Evolutionary conservation across 495 filamentous ascomycete species (phyloP).

Genomic region (Penicillium bialowiezense): DNA sequence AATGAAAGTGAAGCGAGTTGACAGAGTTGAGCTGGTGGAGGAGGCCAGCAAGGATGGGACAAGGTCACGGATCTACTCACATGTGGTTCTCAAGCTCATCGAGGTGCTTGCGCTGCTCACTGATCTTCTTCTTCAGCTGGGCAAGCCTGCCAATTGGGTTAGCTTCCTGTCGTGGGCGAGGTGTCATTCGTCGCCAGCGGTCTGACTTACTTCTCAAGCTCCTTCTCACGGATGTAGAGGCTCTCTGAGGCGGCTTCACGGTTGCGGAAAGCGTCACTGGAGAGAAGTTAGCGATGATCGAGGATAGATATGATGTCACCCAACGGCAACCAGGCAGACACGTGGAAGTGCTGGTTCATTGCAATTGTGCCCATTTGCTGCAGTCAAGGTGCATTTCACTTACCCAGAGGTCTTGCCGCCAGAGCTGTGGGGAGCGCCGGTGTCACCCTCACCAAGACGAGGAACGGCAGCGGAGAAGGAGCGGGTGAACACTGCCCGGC

Average conservation of each 20-base stretch:
- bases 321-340: slow-evolving; percentile 3
- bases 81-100: slow-evolving; percentile 82
- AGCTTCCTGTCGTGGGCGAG: too few species aligned
- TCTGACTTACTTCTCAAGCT: slow-evolving; percentile 70
- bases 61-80: slow-evolving; percentile 44
- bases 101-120: slow-evolving; percentile 75
- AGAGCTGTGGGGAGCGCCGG: slow-evolving; percentile 55
- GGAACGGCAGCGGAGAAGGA: slow-evolving; percentile 62
- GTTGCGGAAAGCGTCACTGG: slow-evolving; percentile 83
- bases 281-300: slow-evolving; percentile 7
- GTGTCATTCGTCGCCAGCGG: too few species aligned
- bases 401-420: slow-evolving; percentile 34
- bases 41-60: not conserved
- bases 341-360: not conserved
- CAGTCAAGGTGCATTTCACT: slow-evolving; percentile 5
- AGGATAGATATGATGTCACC: slow-evolving; percentile 20
- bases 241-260: slow-evolving; percentile 88
- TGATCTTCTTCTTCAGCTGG: slow-evolving; percentile 71
- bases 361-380: not conserved
- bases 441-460: slow-evolving; percentile 66
- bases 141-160: slow-evolving; percentile 43
- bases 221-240: slow-evolving; percentile 75
- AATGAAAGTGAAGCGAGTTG: not conserved
- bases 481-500: slow-evolving; percentile 48
- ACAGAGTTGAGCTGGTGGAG: not conserved